These are phyloP conservation scores for Apiotrichum sp. DNA, from an alignment of 1,284 basidiomycete species.

Conservation along the genomic window DNA sequence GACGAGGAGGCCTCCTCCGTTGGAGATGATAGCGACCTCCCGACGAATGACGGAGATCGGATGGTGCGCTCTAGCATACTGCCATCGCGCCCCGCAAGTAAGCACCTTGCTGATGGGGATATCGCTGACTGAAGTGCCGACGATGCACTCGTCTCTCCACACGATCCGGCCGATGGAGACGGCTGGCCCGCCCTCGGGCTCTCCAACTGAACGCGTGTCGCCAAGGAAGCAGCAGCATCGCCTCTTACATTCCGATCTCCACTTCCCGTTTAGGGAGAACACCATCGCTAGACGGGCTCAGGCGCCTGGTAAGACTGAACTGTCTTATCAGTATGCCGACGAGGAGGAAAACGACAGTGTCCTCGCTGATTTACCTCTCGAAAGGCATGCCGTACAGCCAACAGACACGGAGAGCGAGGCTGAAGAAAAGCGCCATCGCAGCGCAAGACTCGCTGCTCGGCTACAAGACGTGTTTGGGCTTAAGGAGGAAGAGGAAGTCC, in stretches of 20 bases:
- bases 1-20: slow-evolving; percentile 2
- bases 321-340: slow-evolving; percentile 28
- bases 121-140: slow-evolving; percentile 14
- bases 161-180: slow-evolving; percentile 36
- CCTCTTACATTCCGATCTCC: slow-evolving; percentile 5
- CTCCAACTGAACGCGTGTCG: background rate
- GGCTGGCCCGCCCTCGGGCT: background rate
- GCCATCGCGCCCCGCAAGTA: slow-evolving; percentile 20
- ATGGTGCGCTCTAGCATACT: background rate
- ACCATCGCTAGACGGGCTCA: slow-evolving; percentile 34
- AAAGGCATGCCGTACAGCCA: slow-evolving; percentile 18
- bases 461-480: slow-evolving; percentile 78
- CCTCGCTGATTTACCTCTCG: background rate
- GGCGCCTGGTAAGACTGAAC: slow-evolving; percentile 25
- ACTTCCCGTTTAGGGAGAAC: slow-evolving; percentile 41
- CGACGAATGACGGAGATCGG: slow-evolving; percentile 15
- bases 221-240: background rate
- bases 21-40: slow-evolving; percentile 6
- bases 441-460: slow-evolving; percentile 70
- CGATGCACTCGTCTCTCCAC: slow-evolving; percentile 35
- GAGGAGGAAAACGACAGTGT: background rate
- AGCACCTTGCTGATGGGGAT: background rate
- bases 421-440: slow-evolving; percentile 51
- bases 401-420: slow-evolving; percentile 18
- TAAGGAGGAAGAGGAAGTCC: slow-evolving; percentile 68